Percentiles rank a stretch among this genome's conserved stretches.
Evolutionary conservation across 306 rosid genomes (phyloP).

Genomic region (Citrullus colocynthis): DNA sequence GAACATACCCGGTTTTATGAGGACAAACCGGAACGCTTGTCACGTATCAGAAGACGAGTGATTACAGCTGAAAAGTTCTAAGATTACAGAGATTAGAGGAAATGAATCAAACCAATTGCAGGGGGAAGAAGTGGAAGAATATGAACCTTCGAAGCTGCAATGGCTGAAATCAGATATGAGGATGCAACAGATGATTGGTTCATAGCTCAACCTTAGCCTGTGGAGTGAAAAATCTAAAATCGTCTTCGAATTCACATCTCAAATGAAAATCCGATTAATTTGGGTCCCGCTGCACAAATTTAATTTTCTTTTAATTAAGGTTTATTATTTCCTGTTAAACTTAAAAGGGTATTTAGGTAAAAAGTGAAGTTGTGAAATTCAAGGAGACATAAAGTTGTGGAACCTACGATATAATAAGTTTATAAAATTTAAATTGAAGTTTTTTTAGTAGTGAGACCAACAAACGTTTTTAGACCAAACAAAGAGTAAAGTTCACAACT

Average conservation of each 20-base stretch:
- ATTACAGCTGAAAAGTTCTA: background rate
- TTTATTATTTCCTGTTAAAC: no score
- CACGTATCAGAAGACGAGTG: background rate
- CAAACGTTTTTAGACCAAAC: no score
- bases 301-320: no score
- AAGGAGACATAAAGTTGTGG: no score
- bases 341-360: no score
- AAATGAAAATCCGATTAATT: background rate
- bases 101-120: background rate
- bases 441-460: no score
- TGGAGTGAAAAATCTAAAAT: background rate
- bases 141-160: background rate
- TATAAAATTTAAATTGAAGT: no score
- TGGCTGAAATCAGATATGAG: background rate
- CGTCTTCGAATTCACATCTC: background rate
- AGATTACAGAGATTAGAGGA: background rate
- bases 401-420: no score
- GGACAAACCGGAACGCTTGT: background rate
- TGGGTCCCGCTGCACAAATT: background rate
- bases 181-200: background rate
- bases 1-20: background rate
- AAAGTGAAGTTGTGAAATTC: no score
- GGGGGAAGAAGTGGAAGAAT: background rate
- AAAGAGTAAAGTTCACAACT: no score
- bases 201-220: constrained; percentile 3